Base-by-base conservation (phyloP, 2,329 filamentous ascomycete species). In the Cladorrhinum sp. region DNA sequence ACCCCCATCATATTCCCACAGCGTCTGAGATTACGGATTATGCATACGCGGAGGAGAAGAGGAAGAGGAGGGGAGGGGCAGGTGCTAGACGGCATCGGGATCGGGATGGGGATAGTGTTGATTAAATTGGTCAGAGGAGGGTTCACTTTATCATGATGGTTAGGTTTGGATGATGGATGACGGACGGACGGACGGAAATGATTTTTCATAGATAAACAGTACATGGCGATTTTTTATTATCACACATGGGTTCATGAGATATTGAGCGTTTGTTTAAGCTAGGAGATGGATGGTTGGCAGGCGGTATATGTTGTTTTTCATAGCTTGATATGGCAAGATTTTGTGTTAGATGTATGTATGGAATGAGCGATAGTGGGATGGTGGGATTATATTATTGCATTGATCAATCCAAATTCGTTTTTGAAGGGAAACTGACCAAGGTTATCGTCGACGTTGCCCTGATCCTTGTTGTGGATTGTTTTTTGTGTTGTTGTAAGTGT, bases 1-100 rank as follows among this genome's bases (percentile, higher is more conserved):
- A 85, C 65, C 73, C 79, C 22, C 67, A 69, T 23, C 68, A 70
- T 38, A 81, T 84, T 70, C 83, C 83, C 2, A 82, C 83, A 68
- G 66, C 56, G 25, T 74, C 67, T 2, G 69, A 69, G 32, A 64
- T 70, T 12, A 72, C 69, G 52, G 77, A 79, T 50, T 66, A 66
- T 50, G 65, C 68, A 25, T 77, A 79, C 55, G 68, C 72, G 1
- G 75, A 80, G 64, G 78, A 80, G 71, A 76, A 74, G 70, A 68
- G 78, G 24, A 76, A 73, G 73, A 74, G 72, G 69, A 70, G 78
- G 67, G 73, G 38, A 7, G 71, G 67, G 3, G 73, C 67, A 2
- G 69, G 71, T n/a, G 68, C 72, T 49, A 71, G 71, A 50, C 66
- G 73, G 56, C 60, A 67, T 23, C 64, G 68, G 27, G 66, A 64